Evolutionary conservation across 352 stramenopile species (phyloP), one percentile per base, ranked within the genome.

Genomic region (Paralagenidium karlingii): DNA sequence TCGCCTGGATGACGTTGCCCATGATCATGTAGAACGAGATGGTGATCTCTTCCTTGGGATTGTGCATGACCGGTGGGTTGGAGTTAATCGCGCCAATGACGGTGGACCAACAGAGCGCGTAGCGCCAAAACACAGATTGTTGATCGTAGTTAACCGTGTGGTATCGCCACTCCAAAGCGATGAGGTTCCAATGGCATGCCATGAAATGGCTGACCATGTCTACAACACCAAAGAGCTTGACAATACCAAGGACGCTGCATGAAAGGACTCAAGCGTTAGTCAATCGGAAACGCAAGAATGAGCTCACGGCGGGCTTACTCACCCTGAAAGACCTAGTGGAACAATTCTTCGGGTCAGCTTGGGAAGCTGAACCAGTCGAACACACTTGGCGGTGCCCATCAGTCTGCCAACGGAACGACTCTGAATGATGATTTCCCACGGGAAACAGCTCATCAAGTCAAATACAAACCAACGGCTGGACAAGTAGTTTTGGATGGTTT

Each of bases 11-110:
- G 21, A 82, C 48, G 33, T 84, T 84, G 2, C 70, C 67, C n/a
- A 76, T 63, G 6, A 83, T 50, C 69, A 83, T 83, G 51, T 81
- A 80, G n/a, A 63, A 49, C 3, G 64, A 63, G 10, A 83, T 65
- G 0, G 67, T 75, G 29, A 81, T 46, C 33, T 79, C 44, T 29
- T 84, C 64, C 2, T 50, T 40, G 0, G 55, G 43, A 6, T 60
- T 63, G 52, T 56, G 74, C 65, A 80, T 80, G 28, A 32, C 11
- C 3, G 69, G 69, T n/a, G n/a, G n/a, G 33, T 64, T 81, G 11
- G 66, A 59, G 45, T 83, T 83, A 15, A 83, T 34, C n/a, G 58
- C 79, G 12, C 69, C 69, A 21, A 81, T 60, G 2, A 81, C 31
- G 12, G 81, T 33, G 9, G 63, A 59, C 69, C 69, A 83, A 36